Base-by-base conservation (phyloP, 1,284 basidiomycete species). In the Somion occarium region DNA sequence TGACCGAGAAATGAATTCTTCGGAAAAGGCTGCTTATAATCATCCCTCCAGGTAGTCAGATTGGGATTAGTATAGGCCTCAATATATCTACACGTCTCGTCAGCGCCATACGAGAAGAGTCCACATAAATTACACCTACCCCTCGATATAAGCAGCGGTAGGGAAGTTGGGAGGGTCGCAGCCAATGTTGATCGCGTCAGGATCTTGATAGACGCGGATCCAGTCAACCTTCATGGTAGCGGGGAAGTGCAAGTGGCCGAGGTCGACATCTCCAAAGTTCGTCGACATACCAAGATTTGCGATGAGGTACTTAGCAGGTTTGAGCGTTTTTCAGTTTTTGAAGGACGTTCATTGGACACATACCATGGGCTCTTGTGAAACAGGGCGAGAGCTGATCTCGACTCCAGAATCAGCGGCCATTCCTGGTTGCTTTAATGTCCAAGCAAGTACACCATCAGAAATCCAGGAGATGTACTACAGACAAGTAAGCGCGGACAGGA, bases 401-500 rank as follows among this genome's bases (percentile, higher is more conserved):
- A 61, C 62, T 0, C 59, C 53, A 0, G 55, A 51, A 45, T 67
- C 87, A 2, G 88, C 78, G 3, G 70, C 80, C 71, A 95, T 79
- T 4, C 88, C 93, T 26, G 73, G 68, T 5, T 78, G 76, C 23
- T 81, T 79, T 46, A 98, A 58, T 7, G 82, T 87, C 92, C 91
- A 98, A 24, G 82, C 80, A 50, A 77, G 70, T 60, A 80, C 66
- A 53, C 71, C 75, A 54, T 85, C 72, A 37, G 82, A 68, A 41
- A 91, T 78, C 93, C 93, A 96, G 19, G 82, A 77, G 56, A 95
- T 88, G 64, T 93, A 93, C 74, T 90, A 61, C n/a, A 46, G 38
- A 55, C 64, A 57, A 22, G 46, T 15, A 9, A 22, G 13, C 24
- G n/a, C 25, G 7, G 38, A 22, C 69, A 20, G 11, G 7, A 43